phyloP scores from a whole-genome alignment of 2,329 filamentous ascomycete genomes.

The Talaromyces rugulosus region DNA sequence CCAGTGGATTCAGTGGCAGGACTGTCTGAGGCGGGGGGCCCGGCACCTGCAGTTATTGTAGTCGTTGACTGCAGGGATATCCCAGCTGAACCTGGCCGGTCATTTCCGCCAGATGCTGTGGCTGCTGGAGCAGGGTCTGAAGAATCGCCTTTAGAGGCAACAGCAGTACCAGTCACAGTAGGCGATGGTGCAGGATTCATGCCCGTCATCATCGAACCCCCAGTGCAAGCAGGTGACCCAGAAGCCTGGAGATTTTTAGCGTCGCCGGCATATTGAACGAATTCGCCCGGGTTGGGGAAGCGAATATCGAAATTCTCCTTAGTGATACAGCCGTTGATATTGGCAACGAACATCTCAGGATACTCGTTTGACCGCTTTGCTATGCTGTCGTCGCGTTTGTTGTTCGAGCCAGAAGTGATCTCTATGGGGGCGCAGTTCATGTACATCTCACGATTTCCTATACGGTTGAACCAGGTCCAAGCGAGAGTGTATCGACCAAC shows the following conservation, averaged over 20 bases:
- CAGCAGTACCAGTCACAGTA: constrained; percentile 18
- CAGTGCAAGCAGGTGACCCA: constrained; percentile 27
- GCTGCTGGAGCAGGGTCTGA: not conserved
- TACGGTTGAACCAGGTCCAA: constrained; percentile 92
- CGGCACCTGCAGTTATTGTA: not conserved
- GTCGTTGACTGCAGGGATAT: not conserved
- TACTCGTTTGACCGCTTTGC: constrained; percentile 45
- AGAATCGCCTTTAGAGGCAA: constrained; percentile 15
- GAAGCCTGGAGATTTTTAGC: constrained; percentile 30
- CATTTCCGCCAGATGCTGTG: not conserved
- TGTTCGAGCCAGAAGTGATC: constrained; percentile 41
- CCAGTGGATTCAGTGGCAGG: constrained; percentile 23
- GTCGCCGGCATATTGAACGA: constrained; percentile 48
- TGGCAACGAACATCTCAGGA: constrained; percentile 72
- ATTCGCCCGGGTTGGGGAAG: constrained; percentile 66
- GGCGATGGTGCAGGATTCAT: constrained; percentile 13
- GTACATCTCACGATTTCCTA: constrained; percentile 95
- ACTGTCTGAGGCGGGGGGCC: constrained; percentile 7
- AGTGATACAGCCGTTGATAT: constrained; percentile 61
- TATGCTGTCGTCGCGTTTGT: constrained; percentile 38
- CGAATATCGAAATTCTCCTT: constrained; percentile 52
- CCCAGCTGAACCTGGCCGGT: not conserved
- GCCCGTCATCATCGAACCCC: constrained; percentile 17
- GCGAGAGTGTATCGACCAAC: constrained; percentile 75
- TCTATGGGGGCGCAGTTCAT: constrained; percentile 86